A percentile compares a stretch with the other conserved stretches of the same genome.
Evolutionary conservation across 345 rosid genomes (phyloP).

Genomic region (Eucalyptus pauciflora): DNA sequence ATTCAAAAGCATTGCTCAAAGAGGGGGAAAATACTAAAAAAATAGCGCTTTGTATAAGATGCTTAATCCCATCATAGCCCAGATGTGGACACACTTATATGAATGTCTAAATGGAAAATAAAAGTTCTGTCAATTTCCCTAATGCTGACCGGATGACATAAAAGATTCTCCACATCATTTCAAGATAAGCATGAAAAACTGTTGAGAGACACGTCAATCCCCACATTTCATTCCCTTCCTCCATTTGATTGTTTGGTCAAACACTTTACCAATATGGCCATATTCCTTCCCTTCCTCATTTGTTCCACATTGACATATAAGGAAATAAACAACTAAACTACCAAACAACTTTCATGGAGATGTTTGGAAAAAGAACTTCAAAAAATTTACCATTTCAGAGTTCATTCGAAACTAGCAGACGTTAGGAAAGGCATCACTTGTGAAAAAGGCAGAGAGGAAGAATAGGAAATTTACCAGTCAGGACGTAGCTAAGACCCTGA

Average conservation of each 20-base stretch:
- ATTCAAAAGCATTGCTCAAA: background rate
- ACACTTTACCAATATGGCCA: background rate
- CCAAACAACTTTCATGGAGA: background rate
- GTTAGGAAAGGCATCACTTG: background rate
- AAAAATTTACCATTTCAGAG: background rate
- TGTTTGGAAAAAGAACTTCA: background rate
- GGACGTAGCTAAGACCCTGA: slow-evolving; percentile 62
- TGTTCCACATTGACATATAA: background rate
- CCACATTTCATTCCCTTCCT: background rate
- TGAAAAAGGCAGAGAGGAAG: background rate
- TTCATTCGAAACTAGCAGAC: background rate
- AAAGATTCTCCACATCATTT: background rate
- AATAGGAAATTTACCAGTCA: slow-evolving; percentile 57
- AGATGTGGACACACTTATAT: background rate
- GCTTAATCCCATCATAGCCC: background rate
- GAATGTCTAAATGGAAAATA: background rate
- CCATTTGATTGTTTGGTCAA: background rate
- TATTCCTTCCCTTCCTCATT: background rate
- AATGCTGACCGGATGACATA: background rate
- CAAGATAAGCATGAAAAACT: background rate
- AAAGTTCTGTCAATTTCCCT: background rate
- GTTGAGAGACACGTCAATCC: background rate
- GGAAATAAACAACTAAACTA: background rate
- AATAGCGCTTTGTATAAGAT: background rate
- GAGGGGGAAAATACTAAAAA: background rate